Base-by-base conservation (phyloP, 139 green algal species). In the Auxenochlorella pyrenoidosa region DNA sequence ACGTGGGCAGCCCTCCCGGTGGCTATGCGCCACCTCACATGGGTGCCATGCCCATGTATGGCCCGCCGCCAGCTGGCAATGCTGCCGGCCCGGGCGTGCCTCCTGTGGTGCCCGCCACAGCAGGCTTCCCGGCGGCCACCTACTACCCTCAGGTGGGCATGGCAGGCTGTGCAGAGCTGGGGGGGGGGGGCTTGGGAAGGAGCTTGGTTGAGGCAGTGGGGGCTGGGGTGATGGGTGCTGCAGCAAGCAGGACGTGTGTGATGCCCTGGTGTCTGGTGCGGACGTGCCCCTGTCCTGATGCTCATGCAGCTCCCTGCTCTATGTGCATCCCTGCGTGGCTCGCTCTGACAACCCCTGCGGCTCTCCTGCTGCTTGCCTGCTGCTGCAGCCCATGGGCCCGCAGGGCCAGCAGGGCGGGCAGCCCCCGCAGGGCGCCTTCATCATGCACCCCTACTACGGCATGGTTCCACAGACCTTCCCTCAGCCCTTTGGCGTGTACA, bases 371-470 rank as follows among this genome's bases (percentile, higher is more conserved):
- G 10, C 41, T 1, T 19, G 40, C 40, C 72, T 38, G 36, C 22
- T 30, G 8, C 41, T 38, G 73, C 73, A 80, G 73, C 41, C 40
- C 26, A 38, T 60, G 41, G 73, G 73, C 43, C 41, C 24, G 30
- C 75, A 59, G 28, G 28, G 51, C 6, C 79, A 73, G 58, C 79
- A 54, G 77, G 51, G 34, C 36, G 75, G 75, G 34, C 75, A 82
- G 40, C 72, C 19, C 71, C 36, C 38, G 22, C 40, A 58, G 13
- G 72, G 22, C 44, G 32, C n/a, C 58, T 84, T 41, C 51, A 72
- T 84, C 58, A 58, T 84, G 79, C 79, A 72, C 58, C 79, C 54
- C 24, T 84, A 84, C 79, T 84, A 75, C 26, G 58, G 54, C 51
- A 58, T 84, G 58, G 58, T 84, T 38, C 79, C 58, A 0, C 28